Evolutionary conservation across 2,329 filamentous ascomycete genomes (phyloP), one percentile per base, ranked within the genome.

Genomic region (Biscogniauxia mediterranea): DNA sequence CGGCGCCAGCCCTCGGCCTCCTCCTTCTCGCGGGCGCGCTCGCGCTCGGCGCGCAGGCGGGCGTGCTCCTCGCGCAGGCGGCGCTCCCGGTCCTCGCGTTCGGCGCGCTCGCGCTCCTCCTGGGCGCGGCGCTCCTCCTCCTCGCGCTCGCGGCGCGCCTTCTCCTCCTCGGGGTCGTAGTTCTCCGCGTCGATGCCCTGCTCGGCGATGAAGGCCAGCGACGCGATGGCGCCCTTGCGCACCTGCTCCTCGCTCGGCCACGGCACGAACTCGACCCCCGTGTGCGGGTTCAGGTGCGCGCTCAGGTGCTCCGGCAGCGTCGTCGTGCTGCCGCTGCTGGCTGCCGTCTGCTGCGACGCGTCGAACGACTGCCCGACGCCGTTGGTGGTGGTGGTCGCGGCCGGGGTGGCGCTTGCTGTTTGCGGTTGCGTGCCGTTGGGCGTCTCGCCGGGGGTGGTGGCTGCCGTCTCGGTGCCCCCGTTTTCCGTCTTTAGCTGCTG

Each of bases 241-340:
- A 95, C 91, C 61, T 86, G 83, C 32, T 89, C 85, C 64, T 91
- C 87, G 26, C 80, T 80, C 0, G 91, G 91, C 91, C 91, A 96
- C 0, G 92, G 91, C 54, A 87, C 82, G 77, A 93, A 96, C n/a
- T 79, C 71, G 46, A 83, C 79, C 9, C 83, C 81, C 8, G 81
- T 81, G 19, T 82, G 74, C 0, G 85, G 83, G 69, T 89, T 87
- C 53, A 86, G 72, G 66, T 80, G 81, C 57, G 78, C 77, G 56
- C 75, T 77, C 61, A 84, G 76, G 57, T 78, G 74, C 32, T 80
- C 77, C 0, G 84, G 84, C 1, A 87, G 78, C 4, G 73, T 77
- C 0, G 79, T 11, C 15, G 38, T 42, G 38, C 13, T 81, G 13
- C 66, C 66, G 20, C 57, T 56, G 70, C 72, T 61, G 1, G 70